These are phyloP conservation scores for Candida schatavii DNA, from an alignment of 805 yeast genomes.

Conservation along the genomic window DNA sequence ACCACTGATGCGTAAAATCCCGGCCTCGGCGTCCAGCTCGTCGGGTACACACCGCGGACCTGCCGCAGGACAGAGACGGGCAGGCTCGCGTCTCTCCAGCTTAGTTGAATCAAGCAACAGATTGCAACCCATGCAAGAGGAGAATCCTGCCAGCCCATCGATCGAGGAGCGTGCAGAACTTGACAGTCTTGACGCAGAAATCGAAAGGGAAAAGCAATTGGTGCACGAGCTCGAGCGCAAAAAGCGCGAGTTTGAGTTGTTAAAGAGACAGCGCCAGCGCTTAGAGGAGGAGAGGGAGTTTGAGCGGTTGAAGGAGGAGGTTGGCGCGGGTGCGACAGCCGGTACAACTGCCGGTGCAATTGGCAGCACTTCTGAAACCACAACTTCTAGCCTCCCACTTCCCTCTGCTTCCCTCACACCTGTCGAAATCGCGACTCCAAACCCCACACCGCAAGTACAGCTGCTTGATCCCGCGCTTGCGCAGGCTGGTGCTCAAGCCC, in stretches of 20 bases:
- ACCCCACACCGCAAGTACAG: background rate
- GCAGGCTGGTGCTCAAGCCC: background rate
- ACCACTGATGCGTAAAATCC: slow-evolving; percentile 10
- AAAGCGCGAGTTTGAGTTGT: slow-evolving; percentile 33
- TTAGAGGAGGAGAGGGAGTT: slow-evolving; percentile 27
- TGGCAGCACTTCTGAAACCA: background rate
- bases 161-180: slow-evolving; percentile 12
- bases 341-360: slow-evolving; percentile 4
- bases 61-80: slow-evolving; percentile 3
- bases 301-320: slow-evolving; percentile 4
- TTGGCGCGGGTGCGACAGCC: background rate
- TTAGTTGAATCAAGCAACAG: slow-evolving; percentile 7
- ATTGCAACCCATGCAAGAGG: slow-evolving; percentile 17
- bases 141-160: background rate
- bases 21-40: too few relatives aligned
- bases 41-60: slow-evolving; percentile 1
- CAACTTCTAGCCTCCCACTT: background rate
- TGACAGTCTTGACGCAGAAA: slow-evolving; percentile 29
- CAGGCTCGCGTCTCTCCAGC: slow-evolving; percentile 14
- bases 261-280: slow-evolving; percentile 21
- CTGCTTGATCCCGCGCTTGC: background rate
- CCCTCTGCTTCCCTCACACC: background rate
- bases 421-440: background rate
- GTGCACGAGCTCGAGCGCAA: slow-evolving; percentile 38
- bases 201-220: slow-evolving; percentile 36